phyloP scores from a whole-genome alignment of 1,139 yeast species.

The Taiozyma onychis region DNA sequence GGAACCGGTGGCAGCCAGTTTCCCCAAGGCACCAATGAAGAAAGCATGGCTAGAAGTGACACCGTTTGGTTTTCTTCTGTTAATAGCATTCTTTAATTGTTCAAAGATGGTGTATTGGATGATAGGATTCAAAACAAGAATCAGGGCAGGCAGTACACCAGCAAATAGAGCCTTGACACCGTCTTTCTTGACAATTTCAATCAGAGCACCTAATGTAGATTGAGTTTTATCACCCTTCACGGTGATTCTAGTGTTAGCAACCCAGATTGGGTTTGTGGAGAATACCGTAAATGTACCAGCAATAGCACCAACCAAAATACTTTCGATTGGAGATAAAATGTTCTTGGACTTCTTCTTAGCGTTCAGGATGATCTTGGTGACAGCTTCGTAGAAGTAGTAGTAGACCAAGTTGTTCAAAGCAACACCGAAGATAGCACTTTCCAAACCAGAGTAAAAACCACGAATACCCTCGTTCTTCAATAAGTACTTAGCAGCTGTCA shows the following conservation, averaged over 20 bases:
- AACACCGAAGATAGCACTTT: conserved; percentile 83
- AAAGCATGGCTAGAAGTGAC: conserved; percentile 53
- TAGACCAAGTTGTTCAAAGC: conserved; percentile 82
- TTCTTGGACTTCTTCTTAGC: conserved; percentile 21
- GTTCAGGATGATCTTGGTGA: conserved; percentile 49
- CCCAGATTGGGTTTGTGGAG: conserved; percentile 94
- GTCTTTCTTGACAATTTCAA: conserved; percentile 61
- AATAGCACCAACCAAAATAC: conserved; percentile 73
- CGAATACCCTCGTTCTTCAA: conserved; percentile 57
- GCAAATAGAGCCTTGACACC: conserved; percentile 72
- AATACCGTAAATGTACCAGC: conserved; percentile 87
- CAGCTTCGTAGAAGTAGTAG: conserved; percentile 82
- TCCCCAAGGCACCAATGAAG: conserved; percentile 83
- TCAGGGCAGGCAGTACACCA: conserved; percentile 82
- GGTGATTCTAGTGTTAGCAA: conserved; percentile 85
- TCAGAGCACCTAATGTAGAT: conserved; percentile 46
- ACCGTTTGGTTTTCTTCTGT: conserved; percentile 38
- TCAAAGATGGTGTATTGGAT: conserved; percentile 91
- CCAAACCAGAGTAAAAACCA: conserved; percentile 81
- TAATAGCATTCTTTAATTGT: conserved; percentile 67
- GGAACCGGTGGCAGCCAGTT: conserved; percentile 75
- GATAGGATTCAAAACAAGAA: conserved; percentile 81
- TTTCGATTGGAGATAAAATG: conserved; percentile 55
- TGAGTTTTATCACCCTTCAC: conserved; percentile 37
- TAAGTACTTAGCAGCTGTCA: conserved; percentile 36